These are phyloP conservation scores for Globisporangium yorkense DNA, from an alignment of 352 stramenopile genomes.

Conservation along the genomic window DNA sequence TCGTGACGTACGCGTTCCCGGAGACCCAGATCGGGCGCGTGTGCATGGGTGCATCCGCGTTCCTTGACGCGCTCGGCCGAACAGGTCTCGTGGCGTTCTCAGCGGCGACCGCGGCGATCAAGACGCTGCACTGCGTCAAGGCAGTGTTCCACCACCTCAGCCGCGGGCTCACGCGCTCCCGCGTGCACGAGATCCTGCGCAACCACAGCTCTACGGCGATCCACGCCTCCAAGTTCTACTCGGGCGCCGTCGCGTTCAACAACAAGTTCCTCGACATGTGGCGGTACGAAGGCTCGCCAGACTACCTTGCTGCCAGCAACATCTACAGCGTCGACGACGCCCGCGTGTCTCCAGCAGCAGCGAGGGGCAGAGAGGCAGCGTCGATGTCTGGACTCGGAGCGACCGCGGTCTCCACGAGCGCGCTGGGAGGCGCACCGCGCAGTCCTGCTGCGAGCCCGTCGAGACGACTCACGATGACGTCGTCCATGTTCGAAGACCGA, in stretches of 20 bases:
- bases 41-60: conserved; percentile 67
- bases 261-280: conserved; percentile 82
- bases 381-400: background rate
- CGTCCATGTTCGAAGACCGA: conserved; percentile 42
- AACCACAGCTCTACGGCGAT: conserved; percentile 63
- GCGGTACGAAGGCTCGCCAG: conserved; percentile 67
- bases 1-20: conserved; percentile 39
- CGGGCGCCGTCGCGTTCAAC: conserved; percentile 65
- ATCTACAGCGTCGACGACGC: conserved; percentile 17
- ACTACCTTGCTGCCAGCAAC: conserved; percentile 57
- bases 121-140: conserved; percentile 64
- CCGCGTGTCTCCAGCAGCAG: background rate
- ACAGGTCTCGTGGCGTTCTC: conserved; percentile 45
- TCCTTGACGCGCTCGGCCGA: conserved; percentile 56
- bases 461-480: conserved; percentile 15
- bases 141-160: conserved; percentile 73
- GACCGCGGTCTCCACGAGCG: background rate
- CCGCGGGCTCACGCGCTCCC: conserved; percentile 49
- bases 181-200: conserved; percentile 59
- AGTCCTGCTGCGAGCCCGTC: conserved; percentile 8
- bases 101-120: conserved; percentile 28
- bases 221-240: conserved; percentile 68
- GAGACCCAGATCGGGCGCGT: conserved; percentile 47
- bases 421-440: background rate
- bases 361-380: background rate